Base-by-base conservation (phyloP, 139 green algal genomes). In the Mesotaenium endlicherianum region DNA sequence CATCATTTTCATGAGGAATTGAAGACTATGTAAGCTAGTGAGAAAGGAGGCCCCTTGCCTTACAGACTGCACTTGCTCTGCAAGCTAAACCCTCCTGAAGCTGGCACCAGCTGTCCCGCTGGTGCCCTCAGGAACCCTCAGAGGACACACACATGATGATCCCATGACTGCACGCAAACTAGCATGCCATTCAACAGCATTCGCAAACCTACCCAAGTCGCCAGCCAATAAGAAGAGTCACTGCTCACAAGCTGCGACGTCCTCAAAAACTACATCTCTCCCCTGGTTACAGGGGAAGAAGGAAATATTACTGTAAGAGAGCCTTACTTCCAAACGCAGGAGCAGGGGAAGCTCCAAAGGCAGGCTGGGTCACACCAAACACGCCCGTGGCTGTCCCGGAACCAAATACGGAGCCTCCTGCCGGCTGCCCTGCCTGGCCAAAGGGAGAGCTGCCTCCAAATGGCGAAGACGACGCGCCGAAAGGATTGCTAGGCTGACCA, bases 321-420 rank as follows among this genome's bases (percentile, higher is more conserved):
- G 71, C 40, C 6, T 16, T 71, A 16, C 30, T 58, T 4, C 76
- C 76, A 82, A 83, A 83, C n/a, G 31, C 76, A 17, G 76, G 76
- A 16, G 76, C 5, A 58, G 60, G 42, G 6, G 76, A 82, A 31
- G 76, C 42, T 26, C 76, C 76, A 82, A 83, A 83, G n/a, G 76
- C 76, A 40, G 76, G 76, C 42, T 36, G n/a, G 41, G 76, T 53
- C 42, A 49, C 76, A 58, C 76, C 76, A 82, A 83, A 83, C 53
- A 83, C 76, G 5, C 60, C 26, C 6, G 60, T 41, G 39, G 16
- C 76, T 3, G 69, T 77, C 2, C 30, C 69, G 14, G 57, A n/a
- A 3, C 60, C 60, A 2, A 31, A 20, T 31, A 31, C 60, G 38
- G 42, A 72, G 60, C n/a, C n/a, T n/a, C n/a, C n/a, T n/a, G 42